Conservation (phyloP, 305 asterid genomes). For the Solanum hybrid region DNA sequence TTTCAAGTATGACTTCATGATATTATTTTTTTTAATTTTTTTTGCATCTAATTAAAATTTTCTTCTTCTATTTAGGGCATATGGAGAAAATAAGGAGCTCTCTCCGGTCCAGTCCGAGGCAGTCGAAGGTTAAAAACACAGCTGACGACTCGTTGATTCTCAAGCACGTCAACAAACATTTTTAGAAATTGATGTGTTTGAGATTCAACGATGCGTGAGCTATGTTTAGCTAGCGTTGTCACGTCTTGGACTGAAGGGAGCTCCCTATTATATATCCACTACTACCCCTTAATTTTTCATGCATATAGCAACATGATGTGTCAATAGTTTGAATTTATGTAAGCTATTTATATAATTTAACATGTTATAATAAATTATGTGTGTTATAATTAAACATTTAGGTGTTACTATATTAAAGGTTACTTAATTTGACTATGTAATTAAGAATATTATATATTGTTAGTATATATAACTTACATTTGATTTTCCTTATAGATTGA, state of each 20-base stretch:
- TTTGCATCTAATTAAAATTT: not conserved
- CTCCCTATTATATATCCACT: conserved; percentile 42
- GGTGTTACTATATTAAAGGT: not conserved
- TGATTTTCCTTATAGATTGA: not conserved
- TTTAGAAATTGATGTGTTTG: conserved; percentile 29
- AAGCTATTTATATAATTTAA: not conserved
- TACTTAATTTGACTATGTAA: not conserved
- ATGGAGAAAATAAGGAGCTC: conserved; percentile 46
- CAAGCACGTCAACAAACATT: conserved; percentile 18
- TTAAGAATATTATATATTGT: not conserved
- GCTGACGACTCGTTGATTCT: conserved; percentile 86
- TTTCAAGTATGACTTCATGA: not conserved
- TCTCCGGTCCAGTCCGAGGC: conserved; percentile 82
- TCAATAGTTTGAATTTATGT: not conserved
- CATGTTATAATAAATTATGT: not conserved
- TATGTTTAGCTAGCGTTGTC: conserved; percentile 50
- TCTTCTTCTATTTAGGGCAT: not conserved
- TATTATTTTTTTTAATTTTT: no score
- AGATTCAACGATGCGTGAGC: conserved; percentile 82
- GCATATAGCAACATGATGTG: not conserved
- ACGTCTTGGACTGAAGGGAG: conserved; percentile 99
- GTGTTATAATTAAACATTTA: not conserved
- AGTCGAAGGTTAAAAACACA: conserved; percentile 32
- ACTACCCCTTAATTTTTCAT: not conserved
- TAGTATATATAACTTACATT: not conserved